These are phyloP conservation scores for Coniosporium tulheliwenetii DNA, from an alignment of 2,329 filamentous ascomycete species.

Conservation along the genomic window DNA sequence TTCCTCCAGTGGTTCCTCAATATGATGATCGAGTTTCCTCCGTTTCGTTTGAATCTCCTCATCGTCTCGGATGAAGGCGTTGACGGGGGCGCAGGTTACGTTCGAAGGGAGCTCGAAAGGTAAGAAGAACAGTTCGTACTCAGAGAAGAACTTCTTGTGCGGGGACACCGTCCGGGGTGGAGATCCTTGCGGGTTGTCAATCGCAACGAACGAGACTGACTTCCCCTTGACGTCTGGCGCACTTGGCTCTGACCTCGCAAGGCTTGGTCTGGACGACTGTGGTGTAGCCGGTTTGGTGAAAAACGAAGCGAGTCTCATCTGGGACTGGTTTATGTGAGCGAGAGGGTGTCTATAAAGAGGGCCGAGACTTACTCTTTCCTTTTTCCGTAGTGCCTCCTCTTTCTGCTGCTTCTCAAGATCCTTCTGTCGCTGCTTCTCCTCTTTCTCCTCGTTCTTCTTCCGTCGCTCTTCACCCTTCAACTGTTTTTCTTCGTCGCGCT, in stretches of 20 bases:
- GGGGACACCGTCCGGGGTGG: slow-evolving; percentile 11
- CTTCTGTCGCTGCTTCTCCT: slow-evolving; percentile 22
- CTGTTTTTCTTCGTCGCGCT: slow-evolving; percentile 15
- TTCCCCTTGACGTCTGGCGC: slow-evolving; percentile 17
- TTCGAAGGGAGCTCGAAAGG: slow-evolving; percentile 67
- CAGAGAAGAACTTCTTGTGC: slow-evolving; percentile 15
- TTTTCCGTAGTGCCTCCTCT: slow-evolving; percentile 22
- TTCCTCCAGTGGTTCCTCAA: neutral
- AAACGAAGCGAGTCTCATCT: slow-evolving; percentile 27
- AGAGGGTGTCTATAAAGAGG: slow-evolving; percentile 5
- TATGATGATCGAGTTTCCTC: slow-evolving; percentile 1
- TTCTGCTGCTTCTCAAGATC: slow-evolving; percentile 31
- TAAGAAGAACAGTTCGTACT: slow-evolving; percentile 51
- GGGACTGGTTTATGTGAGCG: slow-evolving; percentile 17
- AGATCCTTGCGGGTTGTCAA: slow-evolving; percentile 11
- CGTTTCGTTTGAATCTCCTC: slow-evolving; percentile 14
- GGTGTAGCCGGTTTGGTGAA: slow-evolving; percentile 20
- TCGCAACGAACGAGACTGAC: slow-evolving; percentile 16
- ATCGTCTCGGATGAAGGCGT: slow-evolving; percentile 32
- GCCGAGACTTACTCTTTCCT: slow-evolving; percentile 21
- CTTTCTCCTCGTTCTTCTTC: slow-evolving; percentile 18
- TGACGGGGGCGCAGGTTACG: slow-evolving; percentile 48
- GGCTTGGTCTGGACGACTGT: slow-evolving; percentile 9
- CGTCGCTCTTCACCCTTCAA: slow-evolving; percentile 14
- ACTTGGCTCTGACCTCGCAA: slow-evolving; percentile 11